Percentiles rank a stretch among this genome's conserved stretches.
Conservation (phyloP, 2,329 filamentous ascomycete genomes). For the Cladosporium sphaerospermum region DNA sequence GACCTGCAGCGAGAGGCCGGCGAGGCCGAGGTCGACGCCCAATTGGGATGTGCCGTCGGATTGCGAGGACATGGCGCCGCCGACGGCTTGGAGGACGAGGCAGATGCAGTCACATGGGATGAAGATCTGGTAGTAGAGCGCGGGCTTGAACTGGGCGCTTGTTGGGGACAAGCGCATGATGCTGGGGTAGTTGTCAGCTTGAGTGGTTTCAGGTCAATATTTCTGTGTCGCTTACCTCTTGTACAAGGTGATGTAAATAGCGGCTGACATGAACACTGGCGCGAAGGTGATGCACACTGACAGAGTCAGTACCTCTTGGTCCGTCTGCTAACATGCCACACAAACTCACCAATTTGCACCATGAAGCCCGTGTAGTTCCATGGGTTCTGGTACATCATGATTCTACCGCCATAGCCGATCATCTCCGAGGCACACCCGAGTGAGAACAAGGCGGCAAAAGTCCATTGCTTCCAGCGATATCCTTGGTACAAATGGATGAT, state of each 20-base stretch:
- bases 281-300: constrained; percentile 55
- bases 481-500: constrained; percentile 38
- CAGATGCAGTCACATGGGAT: constrained; percentile 58
- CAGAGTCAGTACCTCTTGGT: constrained; percentile 33
- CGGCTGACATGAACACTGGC: constrained; percentile 59
- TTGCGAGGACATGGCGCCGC: constrained; percentile 39
- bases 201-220: constrained; percentile 3
- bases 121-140: constrained; percentile 38
- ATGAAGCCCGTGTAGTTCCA: constrained; percentile 40
- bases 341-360: constrained; percentile 25
- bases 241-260: constrained; percentile 56
- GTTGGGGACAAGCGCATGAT: constrained; percentile 16
- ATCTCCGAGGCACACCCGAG: constrained; percentile 52
- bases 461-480: constrained; percentile 24
- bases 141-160: constrained; percentile 17
- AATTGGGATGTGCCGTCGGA: constrained; percentile 23
- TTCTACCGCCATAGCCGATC: constrained; percentile 53
- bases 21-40: constrained; percentile 60
- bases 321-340: background rate
- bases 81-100: constrained; percentile 54
- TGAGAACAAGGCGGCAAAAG: constrained; percentile 49
- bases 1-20: constrained; percentile 57
- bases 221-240: constrained; percentile 13
- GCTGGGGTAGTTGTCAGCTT: background rate
- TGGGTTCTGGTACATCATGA: constrained; percentile 49